Evolutionary conservation across 768 basidiomycete genomes (phyloP), one percentile per base, ranked within the genome.

Genomic region (Calocera viscosa): DNA sequence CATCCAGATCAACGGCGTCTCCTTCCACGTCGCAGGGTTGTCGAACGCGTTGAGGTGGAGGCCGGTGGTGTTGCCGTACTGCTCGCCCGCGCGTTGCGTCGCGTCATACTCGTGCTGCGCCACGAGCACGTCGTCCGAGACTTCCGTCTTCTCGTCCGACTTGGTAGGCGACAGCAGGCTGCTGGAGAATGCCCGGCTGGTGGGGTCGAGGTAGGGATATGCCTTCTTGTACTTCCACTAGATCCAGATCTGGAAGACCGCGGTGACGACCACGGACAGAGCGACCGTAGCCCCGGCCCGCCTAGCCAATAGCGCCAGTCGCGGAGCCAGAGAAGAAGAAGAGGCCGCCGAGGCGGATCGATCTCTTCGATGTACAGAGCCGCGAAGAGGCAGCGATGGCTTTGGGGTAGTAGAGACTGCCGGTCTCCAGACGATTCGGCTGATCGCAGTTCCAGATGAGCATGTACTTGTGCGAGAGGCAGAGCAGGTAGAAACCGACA

Each of bases 371-470:
- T 69, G 71, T 78, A 78, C 7, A 78, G 69, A 1, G 72, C 68
- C 63, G 75, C 74, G 63, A 78, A 76, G 69, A 78, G 34, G 76
- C 75, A 39, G 73, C 71, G 49, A 78, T 70, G 16, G 76, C 77
- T 65, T 74, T 75, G 67, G 76, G 74, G 73, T 77, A 78, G 72
- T 74, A 78, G 28, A 73, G 71, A 33, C 77, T 76, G n/a, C 76
- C 76, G n/a, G 77, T 76, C 68, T 78, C 77, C 53, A 73, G 70
- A 16, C 69, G 67, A 60, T 75, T 74, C 38, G 73, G 72, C 70
- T 77, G 76, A 63, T 77, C 76, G 68, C 73, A 72, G 67, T 74
- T 74, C 76, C 76, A 78, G 40, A 70, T 68, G 49, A 77, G 71
- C 49, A 72, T 69, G 74, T 77, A 76, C 69, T 75, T 76, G 74